Evolutionary conservation across 345 rosid genomes (phyloP).

Genomic region (Pelargonium nanum): DNA sequence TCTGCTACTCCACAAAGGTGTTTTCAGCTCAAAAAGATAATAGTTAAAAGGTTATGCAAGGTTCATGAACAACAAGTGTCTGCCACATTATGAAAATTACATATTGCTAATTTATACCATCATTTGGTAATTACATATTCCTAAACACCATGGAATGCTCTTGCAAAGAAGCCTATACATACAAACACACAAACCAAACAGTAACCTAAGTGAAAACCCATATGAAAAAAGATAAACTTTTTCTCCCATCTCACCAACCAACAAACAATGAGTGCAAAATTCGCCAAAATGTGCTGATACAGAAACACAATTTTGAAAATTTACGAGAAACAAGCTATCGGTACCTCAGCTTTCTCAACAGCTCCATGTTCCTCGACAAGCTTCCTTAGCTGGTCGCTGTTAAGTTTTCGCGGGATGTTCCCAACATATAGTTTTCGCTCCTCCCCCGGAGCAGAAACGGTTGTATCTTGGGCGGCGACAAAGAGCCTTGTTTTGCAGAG

Average conservation of each 20-base stretch:
- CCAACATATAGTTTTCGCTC: conserved; percentile 59
- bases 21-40: too few relatives aligned
- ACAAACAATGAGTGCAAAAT: not conserved
- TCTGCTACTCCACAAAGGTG: too few relatives aligned
- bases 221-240: not conserved
- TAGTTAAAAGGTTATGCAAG: too few relatives aligned
- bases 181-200: too few relatives aligned
- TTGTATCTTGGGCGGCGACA: conserved; percentile 25
- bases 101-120: too few relatives aligned
- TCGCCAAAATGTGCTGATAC: not conserved
- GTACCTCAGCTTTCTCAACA: conserved; percentile 71
- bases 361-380: conserved; percentile 73
- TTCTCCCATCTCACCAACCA: not conserved
- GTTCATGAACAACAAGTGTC: too few relatives aligned
- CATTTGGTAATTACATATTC: too few relatives aligned
- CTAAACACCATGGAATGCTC: not conserved
- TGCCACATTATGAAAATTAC: too few relatives aligned
- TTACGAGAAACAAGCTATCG: not conserved
- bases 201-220: not conserved
- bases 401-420: conserved; percentile 63
- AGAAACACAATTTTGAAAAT: not conserved
- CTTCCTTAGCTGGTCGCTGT: conserved; percentile 43
- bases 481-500: conserved; percentile 20
- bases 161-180: not conserved
- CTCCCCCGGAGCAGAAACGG: conserved; percentile 40